Evolutionary conservation across 495 filamentous ascomycete species (phyloP).

Genomic region (Penicillium turbatum): DNA sequence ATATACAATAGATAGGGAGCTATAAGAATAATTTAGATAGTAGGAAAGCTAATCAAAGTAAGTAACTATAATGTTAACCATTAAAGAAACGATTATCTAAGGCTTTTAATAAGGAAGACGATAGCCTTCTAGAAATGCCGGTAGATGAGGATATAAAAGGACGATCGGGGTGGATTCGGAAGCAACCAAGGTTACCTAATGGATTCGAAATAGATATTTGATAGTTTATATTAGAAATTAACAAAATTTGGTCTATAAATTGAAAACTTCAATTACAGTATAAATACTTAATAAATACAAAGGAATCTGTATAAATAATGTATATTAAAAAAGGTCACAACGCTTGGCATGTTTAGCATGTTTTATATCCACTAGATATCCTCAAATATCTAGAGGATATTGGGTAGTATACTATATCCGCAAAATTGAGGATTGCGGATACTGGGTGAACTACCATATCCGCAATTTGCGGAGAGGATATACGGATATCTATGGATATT

Average conservation of each 20-base stretch:
- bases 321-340: background rate
- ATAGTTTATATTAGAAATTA: background rate
- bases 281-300: slow-evolving; percentile 8
- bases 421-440: background rate
- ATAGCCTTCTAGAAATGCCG: slow-evolving; percentile 5
- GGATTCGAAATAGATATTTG: background rate
- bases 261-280: slow-evolving; percentile 1
- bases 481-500: too few species aligned
- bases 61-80: background rate
- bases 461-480: too few species aligned
- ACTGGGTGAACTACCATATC: too few species aligned
- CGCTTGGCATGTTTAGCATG: slow-evolving; percentile 1
- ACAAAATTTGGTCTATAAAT: background rate
- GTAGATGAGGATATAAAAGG: background rate
- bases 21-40: background rate
- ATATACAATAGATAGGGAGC: slow-evolving; percentile 1
- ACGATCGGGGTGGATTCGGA: slow-evolving; percentile 1
- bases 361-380: slow-evolving; percentile 11
- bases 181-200: slow-evolving; percentile 3
- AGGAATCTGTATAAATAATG: slow-evolving; percentile 9
- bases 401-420: slow-evolving; percentile 6
- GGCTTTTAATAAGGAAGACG: background rate
- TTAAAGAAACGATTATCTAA: slow-evolving; percentile 3
- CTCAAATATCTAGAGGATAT: slow-evolving; percentile 6
- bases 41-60: background rate